Base-by-base conservation (phyloP, 345 rosid genomes). In the Eucalyptus curtisii region DNA sequence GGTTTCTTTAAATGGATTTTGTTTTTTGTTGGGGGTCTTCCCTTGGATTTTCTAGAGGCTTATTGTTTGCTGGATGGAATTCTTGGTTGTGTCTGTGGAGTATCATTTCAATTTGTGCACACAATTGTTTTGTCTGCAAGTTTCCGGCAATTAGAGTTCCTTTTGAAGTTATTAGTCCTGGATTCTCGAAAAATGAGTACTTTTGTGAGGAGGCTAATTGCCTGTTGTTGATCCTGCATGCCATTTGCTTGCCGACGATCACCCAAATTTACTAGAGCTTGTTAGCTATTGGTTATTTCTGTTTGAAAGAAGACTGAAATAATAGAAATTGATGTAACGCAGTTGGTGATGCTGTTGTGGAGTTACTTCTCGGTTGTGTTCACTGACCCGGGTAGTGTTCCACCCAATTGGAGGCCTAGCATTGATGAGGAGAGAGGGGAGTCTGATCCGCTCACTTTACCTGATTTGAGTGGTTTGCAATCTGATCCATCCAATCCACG, bases 341-440 rank as follows among this genome's bases (percentile, higher is more conserved):
- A 98, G 99, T 91, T 98, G 94, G 96, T 88, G 90, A 96, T 97
- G 99, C 93, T 98, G 31, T 91, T 97, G 66, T 98, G 99, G 99
- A 97, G 99, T 92, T 98, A 98, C 93, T 98, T 96, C 92, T 94
- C 98, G 33, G 99, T 95, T 93, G 99, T 98, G 90, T 93, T 97
- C 52, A 97, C 98, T 33, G 99, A 98, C 92, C 98, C 99, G 19
- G 99, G 99, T 87, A 88, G 93, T 49, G 99, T 97, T 91, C 99
- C 99, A 55, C 95, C 96, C 37, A 98, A 93, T 88, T 98, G 98
- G 99, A 96, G 98, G 89, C 94, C 95, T 85, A 93, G 91, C 79
- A 49, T 88, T 45, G 99, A 98, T 82, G 99, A 95, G 90, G 99
- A 98, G 90, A 93, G 96, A 82, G 97, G 96, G 24, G 99, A 97